Evolutionary conservation across 2,329 filamentous ascomycete genomes (phyloP).

Genomic region (Sarocladiaceae sp.): DNA sequence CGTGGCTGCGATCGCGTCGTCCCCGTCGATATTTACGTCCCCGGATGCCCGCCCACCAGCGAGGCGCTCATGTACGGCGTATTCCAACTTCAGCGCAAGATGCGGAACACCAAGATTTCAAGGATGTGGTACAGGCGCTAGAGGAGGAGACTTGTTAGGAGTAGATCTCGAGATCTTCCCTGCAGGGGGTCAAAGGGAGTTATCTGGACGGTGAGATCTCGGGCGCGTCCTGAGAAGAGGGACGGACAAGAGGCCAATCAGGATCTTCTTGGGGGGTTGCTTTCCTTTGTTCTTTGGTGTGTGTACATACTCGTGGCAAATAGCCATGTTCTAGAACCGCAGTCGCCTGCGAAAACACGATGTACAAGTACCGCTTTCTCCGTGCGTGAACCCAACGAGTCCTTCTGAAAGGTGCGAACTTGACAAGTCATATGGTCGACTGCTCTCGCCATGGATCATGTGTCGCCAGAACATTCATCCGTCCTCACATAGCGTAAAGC

Average conservation of each 20-base stretch:
- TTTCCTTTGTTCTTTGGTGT: slow-evolving; percentile 5
- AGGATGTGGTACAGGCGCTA: slow-evolving; percentile 55
- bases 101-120: slow-evolving; percentile 53
- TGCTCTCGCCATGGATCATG: too few relatives aligned
- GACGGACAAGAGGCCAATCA: too few relatives aligned
- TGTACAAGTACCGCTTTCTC: slow-evolving; percentile 1
- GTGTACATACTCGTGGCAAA: slow-evolving; percentile 7
- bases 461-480: too few relatives aligned
- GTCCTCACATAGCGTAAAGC: not conserved
- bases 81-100: slow-evolving; percentile 72
- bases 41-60: slow-evolving; percentile 60
- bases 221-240: too few relatives aligned
- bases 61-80: slow-evolving; percentile 64
- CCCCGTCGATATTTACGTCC: slow-evolving; percentile 75
- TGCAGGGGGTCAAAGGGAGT: not conserved
- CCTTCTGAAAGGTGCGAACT: too few relatives aligned
- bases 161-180: not conserved
- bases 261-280: not conserved
- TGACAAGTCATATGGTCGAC: too few relatives aligned
- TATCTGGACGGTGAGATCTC: not conserved
- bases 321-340: slow-evolving; percentile 3
- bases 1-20: slow-evolving; percentile 71
- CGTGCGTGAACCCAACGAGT: too few relatives aligned
- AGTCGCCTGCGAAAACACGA: slow-evolving; percentile 5
- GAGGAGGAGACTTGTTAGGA: slow-evolving; percentile 9